Base-by-base conservation (phyloP, 2,329 filamentous ascomycete species). In the Penicillium glabrum region DNA sequence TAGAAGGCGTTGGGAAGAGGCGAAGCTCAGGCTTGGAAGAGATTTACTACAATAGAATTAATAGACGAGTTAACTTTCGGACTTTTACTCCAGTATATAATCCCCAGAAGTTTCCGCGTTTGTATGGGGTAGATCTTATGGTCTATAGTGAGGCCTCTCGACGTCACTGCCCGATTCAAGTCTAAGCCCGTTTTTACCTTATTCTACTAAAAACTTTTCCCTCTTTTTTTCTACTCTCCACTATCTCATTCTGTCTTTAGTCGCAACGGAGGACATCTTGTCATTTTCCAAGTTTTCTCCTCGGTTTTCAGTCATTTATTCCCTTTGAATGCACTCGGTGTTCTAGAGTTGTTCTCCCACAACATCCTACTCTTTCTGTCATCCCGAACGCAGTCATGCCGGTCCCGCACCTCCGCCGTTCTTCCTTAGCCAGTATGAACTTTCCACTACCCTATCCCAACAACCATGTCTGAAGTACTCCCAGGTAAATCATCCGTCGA, bases 401-500 rank as follows among this genome's bases (percentile, higher is more conserved):
- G 54, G 66, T 73, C 53, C 66, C 69, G 61, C 69, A 71, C 62
- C 70, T 74, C 65, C 73, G 69, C 61, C 74, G 70, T 45, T 64
- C 72, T 57, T 75, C 74, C 53, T 67, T 70, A 56, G 63, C 68
- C 54, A 75, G 74, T 76, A 60, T 72, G 74, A 53, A 45, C 53
- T 45, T 46, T 33, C 48, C 56, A 49, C 47, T 54, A 37, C 46
- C 51, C 7, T 27, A 14, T 46, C 27, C 19, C 43, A 46, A 41
- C 51, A 47, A 59, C 50, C 51, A 63, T 72, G 67, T 63, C 64
- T 58, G 58, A 68, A 70, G 57, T 67, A 60, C 29, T 35, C 52
- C 57, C 66, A 82, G 80, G 79, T 67, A 77, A 77, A 62, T 84
- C 83, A 46, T 88, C 87, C 5, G 75, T 75, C 62, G 86, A 89